phyloP scores from a whole-genome alignment of 345 rosid genomes.

The Sisymbrium irio region DNA sequence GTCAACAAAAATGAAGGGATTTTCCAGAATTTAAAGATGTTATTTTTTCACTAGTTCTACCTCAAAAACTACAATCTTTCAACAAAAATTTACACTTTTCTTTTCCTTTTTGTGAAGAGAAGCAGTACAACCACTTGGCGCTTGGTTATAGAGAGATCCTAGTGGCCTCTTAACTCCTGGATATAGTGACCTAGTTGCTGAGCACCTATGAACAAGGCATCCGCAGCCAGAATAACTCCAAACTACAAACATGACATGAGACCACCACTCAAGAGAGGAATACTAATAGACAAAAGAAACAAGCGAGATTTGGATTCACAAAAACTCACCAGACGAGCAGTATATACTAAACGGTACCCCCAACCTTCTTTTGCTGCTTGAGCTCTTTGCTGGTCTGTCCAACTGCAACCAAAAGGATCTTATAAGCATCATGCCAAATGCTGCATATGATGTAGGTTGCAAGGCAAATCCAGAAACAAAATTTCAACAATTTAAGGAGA shows the following conservation, averaged over 20 bases:
- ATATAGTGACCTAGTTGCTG: slow-evolving; percentile 70
- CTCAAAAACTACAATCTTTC: slow-evolving; percentile 23
- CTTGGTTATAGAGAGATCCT: slow-evolving; percentile 23
- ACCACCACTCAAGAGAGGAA: slow-evolving; percentile 1
- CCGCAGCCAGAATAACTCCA: slow-evolving; percentile 66
- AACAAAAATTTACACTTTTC: slow-evolving; percentile 18
- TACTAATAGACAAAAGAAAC: background rate
- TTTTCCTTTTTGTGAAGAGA: background rate
- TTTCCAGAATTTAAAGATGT: slow-evolving; percentile 2
- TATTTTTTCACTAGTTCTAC: background rate
- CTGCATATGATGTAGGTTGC: background rate
- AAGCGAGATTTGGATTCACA: background rate
- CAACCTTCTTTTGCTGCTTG: slow-evolving; percentile 92
- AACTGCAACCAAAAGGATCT: slow-evolving; percentile 40
- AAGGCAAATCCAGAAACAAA: background rate
- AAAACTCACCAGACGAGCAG: slow-evolving; percentile 72
- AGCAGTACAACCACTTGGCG: slow-evolving; percentile 1
- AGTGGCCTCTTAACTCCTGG: slow-evolving; percentile 72
- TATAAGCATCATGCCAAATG: background rate
- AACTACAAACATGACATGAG: slow-evolving; percentile 40
- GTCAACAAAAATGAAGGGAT: background rate
- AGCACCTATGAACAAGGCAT: slow-evolving; percentile 74
- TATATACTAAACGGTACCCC: slow-evolving; percentile 71
- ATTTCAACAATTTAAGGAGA: background rate
- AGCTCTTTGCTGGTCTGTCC: slow-evolving; percentile 96